Conservation (phyloP, 2,329 filamentous ascomycete genomes). For the Talaromyces sp. region DNA sequence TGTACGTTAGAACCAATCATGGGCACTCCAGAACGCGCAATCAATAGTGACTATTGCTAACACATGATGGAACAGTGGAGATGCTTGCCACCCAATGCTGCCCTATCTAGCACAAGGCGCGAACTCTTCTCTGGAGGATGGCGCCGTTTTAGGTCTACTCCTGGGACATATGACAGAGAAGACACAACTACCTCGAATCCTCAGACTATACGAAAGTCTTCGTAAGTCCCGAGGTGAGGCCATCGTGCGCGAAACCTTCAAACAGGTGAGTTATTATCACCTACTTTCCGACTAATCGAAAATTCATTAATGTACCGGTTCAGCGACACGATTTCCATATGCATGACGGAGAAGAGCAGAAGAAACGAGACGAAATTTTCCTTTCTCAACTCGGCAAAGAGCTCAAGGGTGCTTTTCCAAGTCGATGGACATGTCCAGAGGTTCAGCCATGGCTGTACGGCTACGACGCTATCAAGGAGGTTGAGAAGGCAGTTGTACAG, state of each 20-base stretch:
- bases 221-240: constrained; percentile 54
- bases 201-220: constrained; percentile 50
- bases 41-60: not conserved
- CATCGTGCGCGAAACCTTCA: constrained; percentile 66
- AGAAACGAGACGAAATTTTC: constrained; percentile 61
- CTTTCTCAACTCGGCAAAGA: constrained; percentile 57
- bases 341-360: constrained; percentile 59
- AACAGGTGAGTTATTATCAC: constrained; percentile 42
- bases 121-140: constrained; percentile 69
- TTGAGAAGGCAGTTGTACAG: constrained; percentile 43
- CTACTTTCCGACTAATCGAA: not conserved
- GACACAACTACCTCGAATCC: constrained; percentile 44
- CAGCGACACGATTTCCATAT: constrained; percentile 58
- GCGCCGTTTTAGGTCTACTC: constrained; percentile 64
- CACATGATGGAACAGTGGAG: constrained; percentile 44
- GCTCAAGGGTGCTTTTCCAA: constrained; percentile 60
- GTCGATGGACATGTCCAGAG: constrained; percentile 64
- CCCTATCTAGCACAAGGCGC: constrained; percentile 68
- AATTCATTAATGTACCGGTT: not conserved
- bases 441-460: constrained; percentile 68
- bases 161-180: constrained; percentile 55
- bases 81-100: constrained; percentile 67
- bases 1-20: constrained; percentile 19
- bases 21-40: not conserved
- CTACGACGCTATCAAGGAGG: constrained; percentile 63